Evolutionary conservation across 2,329 filamentous ascomycete genomes (phyloP).

Genomic region (Fusarium graminum): DNA sequence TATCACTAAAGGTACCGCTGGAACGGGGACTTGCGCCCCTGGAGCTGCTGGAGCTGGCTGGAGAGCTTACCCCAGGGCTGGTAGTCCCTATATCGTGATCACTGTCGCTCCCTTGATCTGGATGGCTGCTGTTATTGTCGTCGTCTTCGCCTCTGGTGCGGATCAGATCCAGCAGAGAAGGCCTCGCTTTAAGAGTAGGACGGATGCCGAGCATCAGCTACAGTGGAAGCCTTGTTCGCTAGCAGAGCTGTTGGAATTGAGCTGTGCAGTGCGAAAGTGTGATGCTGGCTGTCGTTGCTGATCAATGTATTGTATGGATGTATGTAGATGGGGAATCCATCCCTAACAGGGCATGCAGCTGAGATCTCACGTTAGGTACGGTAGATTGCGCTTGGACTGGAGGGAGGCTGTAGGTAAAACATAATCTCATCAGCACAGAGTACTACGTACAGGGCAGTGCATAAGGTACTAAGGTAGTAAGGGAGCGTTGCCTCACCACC

Average conservation of each 20-base stretch:
- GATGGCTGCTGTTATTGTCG: slow-evolving; percentile 32
- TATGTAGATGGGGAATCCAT: slow-evolving; percentile 24
- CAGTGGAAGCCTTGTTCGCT: slow-evolving; percentile 28
- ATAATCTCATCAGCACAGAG: slow-evolving; percentile 10
- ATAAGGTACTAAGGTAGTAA: not conserved
- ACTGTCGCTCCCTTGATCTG: slow-evolving; percentile 27
- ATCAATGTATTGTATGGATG: slow-evolving; percentile 1
- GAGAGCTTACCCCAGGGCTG: slow-evolving; percentile 13
- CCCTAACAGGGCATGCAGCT: slow-evolving; percentile 18
- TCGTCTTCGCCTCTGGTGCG: slow-evolving; percentile 53
- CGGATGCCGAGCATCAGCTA: slow-evolving; percentile 64
- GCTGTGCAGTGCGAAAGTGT: slow-evolving; percentile 17
- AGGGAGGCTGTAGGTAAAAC: slow-evolving; percentile 12
- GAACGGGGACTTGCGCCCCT: slow-evolving; percentile 27
- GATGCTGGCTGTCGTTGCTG: slow-evolving; percentile 21
- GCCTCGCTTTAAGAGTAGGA: slow-evolving; percentile 64
- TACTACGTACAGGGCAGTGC: not conserved
- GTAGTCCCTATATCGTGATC: slow-evolving; percentile 12
- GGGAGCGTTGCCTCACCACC: not conserved
- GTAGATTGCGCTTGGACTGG: slow-evolving; percentile 19
- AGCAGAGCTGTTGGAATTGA: slow-evolving; percentile 27
- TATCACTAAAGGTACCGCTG: slow-evolving; percentile 36
- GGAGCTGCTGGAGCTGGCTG: slow-evolving; percentile 8
- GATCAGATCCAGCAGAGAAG: slow-evolving; percentile 66
- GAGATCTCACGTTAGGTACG: slow-evolving; percentile 13